Conservation (phyloP, 345 rosid species). For the Populus alba region DNA sequence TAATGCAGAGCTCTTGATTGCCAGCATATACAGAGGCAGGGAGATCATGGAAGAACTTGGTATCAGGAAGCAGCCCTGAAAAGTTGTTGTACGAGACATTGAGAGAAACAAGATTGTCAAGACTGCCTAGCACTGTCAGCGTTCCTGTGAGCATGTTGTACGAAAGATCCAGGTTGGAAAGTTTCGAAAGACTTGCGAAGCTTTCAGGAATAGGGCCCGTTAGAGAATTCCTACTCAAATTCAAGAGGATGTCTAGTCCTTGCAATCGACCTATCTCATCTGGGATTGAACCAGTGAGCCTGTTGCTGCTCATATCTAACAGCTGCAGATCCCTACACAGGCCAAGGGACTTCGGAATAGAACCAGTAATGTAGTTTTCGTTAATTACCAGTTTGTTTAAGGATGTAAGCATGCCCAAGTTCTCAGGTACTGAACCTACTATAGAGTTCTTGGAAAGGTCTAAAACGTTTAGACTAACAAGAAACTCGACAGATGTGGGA, state of each 20-base stretch:
- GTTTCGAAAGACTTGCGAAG: conserved; percentile 53
- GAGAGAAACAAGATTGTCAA: conserved; percentile 61
- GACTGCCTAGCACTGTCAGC: conserved; percentile 37
- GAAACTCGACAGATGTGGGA: conserved; percentile 49
- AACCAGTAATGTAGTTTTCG: conserved; percentile 49
- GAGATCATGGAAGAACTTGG: conserved; percentile 53
- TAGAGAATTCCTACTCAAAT: conserved; percentile 59
- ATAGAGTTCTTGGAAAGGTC: conserved; percentile 54
- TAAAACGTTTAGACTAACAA: conserved; percentile 46
- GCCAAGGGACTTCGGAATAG: conserved; percentile 56
- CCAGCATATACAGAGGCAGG: conserved; percentile 45
- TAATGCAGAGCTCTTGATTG: conserved; percentile 50
- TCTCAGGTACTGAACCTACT: conserved; percentile 45
- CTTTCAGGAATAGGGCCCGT: conserved; percentile 57
- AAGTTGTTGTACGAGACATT: conserved; percentile 59
- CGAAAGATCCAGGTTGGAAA: conserved; percentile 62
- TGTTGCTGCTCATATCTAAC: conserved; percentile 59
- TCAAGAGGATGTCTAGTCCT: conserved; percentile 59
- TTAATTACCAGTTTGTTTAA: conserved; percentile 54
- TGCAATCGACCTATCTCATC: conserved; percentile 51
- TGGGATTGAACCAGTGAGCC: conserved; percentile 51
- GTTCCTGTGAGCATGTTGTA: conserved; percentile 51
- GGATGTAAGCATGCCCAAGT: conserved; percentile 52
- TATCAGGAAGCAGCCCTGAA: conserved; percentile 58
- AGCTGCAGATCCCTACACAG: conserved; percentile 55